A percentile compares a stretch with the other conserved stretches of the same genome.
phyloP scores from a whole-genome alignment of 106 monocot species.

The Posidonia australis region DNA sequence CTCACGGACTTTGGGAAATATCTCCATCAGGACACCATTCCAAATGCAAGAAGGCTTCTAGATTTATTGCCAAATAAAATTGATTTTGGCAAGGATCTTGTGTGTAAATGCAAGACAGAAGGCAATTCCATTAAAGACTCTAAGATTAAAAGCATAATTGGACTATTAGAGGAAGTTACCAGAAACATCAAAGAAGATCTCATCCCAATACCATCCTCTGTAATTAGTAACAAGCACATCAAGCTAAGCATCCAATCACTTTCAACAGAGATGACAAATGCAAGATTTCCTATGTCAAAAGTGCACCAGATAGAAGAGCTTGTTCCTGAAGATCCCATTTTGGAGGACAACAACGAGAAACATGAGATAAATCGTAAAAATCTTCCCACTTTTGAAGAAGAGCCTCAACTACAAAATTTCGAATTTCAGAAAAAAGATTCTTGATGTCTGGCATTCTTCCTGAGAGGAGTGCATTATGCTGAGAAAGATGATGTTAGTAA shows the following conservation, averaged over 20 bases:
- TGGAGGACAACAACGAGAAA: background rate
- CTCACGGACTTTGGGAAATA: no score
- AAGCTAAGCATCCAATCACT: conserved; percentile 14
- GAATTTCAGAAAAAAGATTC: background rate
- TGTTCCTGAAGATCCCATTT: background rate
- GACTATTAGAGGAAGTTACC: conserved; percentile 29
- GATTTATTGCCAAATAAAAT: no score
- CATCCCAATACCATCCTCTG: conserved; percentile 27
- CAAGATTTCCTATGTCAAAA: no score
- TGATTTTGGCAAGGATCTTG: no score
- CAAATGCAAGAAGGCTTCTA: background rate
- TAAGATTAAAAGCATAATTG: no score
- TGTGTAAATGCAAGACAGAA: conserved; percentile 20
- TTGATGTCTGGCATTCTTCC: conserved; percentile 39
- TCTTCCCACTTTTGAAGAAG: background rate
- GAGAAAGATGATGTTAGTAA: no score
- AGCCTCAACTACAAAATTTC: background rate
- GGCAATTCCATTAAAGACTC: background rate
- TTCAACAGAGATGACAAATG: no score
- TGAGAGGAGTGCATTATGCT: conserved; percentile 28
- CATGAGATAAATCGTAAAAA: background rate
- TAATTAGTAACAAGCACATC: conserved; percentile 22
- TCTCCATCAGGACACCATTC: conserved; percentile 18
- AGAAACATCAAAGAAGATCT: conserved; percentile 31
- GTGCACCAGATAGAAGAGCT: background rate